Evolutionary conservation across 257 asterid species (phyloP), one percentile per base, ranked within the genome.

Genomic region (Solanum etuberosum): DNA sequence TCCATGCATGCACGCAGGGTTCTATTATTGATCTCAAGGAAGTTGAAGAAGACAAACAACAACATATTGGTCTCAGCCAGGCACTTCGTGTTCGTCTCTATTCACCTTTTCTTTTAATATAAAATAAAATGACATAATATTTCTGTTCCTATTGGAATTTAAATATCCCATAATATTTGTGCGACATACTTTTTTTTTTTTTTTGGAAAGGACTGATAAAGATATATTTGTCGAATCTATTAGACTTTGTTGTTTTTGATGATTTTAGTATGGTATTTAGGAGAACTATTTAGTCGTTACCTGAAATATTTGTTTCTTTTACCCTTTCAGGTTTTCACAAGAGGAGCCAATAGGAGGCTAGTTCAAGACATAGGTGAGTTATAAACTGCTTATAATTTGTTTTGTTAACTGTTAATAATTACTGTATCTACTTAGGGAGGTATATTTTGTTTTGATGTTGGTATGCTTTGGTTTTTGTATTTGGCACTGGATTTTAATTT

Each of bases 321-420:
- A 5, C 65, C 67, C 11, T 11, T 29, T 27, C 88, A 92, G 94
- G 91, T 85, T 73, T 91, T 93, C n/a, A 46, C 83, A 9, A 80
- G 89, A 86, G 88, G 81, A 6, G 85, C 87, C 21, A 87, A 84
- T n/a, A 92, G 90, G 87, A 85, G 90, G 29, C 89, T 91, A 15
- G 78, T 90, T 88, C 86, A 81, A 25, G 89, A 83, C 59, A n/a
- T 80, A 31, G 92, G 95, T 92, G 73, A 88, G 89, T 81, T 78
- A 2, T 12, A 20, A 2, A 25, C 5, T 73, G 31, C 31, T 21
- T 11, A 9, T 71, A 9, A 27, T 73, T 35, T 35, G 10, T 27
- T 73, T 35, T 10, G 27, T 20, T 25, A n/a, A n/a, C n/a, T n/a
- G n/a, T n/a, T n/a, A n/a, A n/a, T n/a, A n/a, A n/a, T n/a, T 25